phyloP scores from a whole-genome alignment of 2,329 filamentous ascomycete species.

The Lojkania enalia region DNA sequence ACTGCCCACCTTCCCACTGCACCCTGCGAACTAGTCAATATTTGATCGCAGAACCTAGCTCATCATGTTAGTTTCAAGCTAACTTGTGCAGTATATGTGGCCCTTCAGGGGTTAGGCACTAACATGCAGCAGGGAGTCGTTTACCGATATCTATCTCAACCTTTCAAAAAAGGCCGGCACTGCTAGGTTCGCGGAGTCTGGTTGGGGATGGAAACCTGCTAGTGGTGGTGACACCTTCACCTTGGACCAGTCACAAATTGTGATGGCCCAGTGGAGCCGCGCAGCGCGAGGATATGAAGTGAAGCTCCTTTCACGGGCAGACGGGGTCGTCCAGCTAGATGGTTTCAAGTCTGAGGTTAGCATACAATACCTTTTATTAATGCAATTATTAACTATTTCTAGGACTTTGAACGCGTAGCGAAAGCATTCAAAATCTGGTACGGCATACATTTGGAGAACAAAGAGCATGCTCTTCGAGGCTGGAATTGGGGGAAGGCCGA shows the following conservation, averaged over 20 bases:
- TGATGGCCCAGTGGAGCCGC: conserved; percentile 89
- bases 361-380: neutral
- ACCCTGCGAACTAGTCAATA: neutral
- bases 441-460: conserved; percentile 86
- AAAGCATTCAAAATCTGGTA: conserved; percentile 99
- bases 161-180: conserved; percentile 90
- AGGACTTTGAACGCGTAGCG: conserved; percentile 85
- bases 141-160: conserved; percentile 96
- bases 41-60: neutral
- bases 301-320: conserved; percentile 83
- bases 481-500: conserved; percentile 99
- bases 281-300: conserved; percentile 91
- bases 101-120: neutral
- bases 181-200: conserved; percentile 91
- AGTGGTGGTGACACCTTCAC: conserved; percentile 91
- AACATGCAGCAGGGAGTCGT: conserved; percentile 70
- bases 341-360: conserved; percentile 84
- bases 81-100: no score
- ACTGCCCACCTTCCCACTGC: neutral
- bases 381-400: conserved; percentile 16
- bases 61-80: no score
- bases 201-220: conserved; percentile 91
- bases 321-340: conserved; percentile 88
- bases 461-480: conserved; percentile 90
- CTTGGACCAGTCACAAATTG: conserved; percentile 83